Evolutionary conservation across 2,329 filamentous ascomycete species (phyloP).

Genomic region (Neonectria faginata): DNA sequence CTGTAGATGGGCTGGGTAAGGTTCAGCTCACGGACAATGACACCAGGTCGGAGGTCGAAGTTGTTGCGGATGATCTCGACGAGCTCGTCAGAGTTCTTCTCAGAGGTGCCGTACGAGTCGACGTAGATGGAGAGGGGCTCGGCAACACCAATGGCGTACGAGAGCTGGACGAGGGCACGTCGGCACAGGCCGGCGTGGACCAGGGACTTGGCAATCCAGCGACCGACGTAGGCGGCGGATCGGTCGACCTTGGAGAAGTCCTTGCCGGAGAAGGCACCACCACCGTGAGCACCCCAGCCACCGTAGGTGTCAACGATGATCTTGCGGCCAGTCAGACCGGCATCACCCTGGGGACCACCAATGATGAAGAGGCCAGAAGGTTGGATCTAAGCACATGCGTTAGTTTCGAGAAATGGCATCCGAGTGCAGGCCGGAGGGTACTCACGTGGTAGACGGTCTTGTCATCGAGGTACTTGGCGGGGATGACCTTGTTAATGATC

Average conservation of each 20-base stretch:
- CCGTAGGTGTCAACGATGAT: conserved; percentile 99
- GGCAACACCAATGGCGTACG: conserved; percentile 98
- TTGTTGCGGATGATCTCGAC: conserved; percentile 94
- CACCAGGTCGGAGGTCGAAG: conserved; percentile 98
- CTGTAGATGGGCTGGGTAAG: conserved; percentile 97
- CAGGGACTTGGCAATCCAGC: conserved; percentile 99
- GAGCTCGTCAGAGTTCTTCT: conserved; percentile 89
- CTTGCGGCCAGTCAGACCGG: conserved; percentile 98
- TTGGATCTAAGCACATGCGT: conserved; percentile 73
- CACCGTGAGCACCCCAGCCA: conserved; percentile 99
- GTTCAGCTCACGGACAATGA: conserved; percentile 97
- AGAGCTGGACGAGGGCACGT: conserved; percentile 95
- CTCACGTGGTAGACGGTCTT: conserved; percentile 94
- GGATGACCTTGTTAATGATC: conserved; percentile 96
- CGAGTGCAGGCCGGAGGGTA: conserved; percentile 33
- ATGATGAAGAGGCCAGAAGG: conserved; percentile 99
- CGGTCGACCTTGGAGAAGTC: conserved; percentile 99
- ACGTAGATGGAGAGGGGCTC: conserved; percentile 99
- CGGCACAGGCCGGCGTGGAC: conserved; percentile 89
- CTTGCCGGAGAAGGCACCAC: conserved; percentile 99
- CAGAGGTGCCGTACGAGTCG: conserved; percentile 95
- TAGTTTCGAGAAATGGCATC: conserved; percentile 18
- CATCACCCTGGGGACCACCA: conserved; percentile 98
- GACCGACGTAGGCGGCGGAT: conserved; percentile 95
- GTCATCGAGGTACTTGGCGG: conserved; percentile 90